Base-by-base conservation (phyloP, 176 grass and related monocot species). In the Echinochloa phyllopogon region DNA sequence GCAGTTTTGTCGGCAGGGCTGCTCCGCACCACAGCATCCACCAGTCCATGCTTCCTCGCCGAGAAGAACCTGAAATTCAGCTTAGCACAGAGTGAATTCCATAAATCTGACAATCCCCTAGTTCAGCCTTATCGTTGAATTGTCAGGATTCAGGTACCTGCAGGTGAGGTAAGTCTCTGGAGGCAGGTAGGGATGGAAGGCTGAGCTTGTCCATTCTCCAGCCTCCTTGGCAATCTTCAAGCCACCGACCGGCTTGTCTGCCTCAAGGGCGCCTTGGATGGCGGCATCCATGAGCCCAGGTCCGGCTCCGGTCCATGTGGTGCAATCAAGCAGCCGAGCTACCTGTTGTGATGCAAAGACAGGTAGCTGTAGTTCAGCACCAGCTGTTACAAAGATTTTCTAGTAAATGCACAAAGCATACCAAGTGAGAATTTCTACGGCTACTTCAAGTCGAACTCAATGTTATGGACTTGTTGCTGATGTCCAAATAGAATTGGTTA, bases 201-300 rank as follows among this genome's bases (percentile, higher is more conserved):
- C 87, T 42, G 93, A 94, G 72, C 77, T 84, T 68, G 93, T 94
- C 91, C 96, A 94, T 88, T 98, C 91, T 4, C 93, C 89, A 2
- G 89, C 79, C 85, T 98, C 96, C 78, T 74, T 95, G 24, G 61
- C 73, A 38, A 98, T 98, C 87, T 91, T 98, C 83, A 98, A 95
- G 44, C 93, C 91, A 0, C 89, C 91, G 3, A 94, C 78, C 0
- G 70, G 91, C 41, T 94, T 98, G 14, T 81, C 87, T 43, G 91
- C 86, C 65, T 89, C 78, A 66, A 98, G 48, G 78, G 93, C 89
- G 44, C 93, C 96, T 63, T 69, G 82, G 27, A 78, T 89, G 38
- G 89, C 89, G 6, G 93, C 96, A 83, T 98, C 93, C 96, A 95
- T 98, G 40, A 98, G 84, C 71, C 91, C 91, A 1, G 96, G 96